These are phyloP conservation scores for Parastagonospora avenae DNA, from an alignment of 2,329 filamentous ascomycete species.

Conservation along the genomic window DNA sequence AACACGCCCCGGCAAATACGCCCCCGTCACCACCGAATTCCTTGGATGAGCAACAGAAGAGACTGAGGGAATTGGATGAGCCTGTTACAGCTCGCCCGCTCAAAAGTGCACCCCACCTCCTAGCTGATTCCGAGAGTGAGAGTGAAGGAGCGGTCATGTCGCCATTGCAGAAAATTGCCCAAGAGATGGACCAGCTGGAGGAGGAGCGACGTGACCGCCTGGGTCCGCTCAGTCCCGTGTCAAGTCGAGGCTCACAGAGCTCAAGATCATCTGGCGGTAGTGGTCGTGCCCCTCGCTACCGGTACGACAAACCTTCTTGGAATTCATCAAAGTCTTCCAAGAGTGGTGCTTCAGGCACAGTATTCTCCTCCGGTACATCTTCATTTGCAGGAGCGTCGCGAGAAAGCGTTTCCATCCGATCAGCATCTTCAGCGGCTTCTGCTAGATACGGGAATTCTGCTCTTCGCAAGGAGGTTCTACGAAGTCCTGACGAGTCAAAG, in stretches of 20 bases:
- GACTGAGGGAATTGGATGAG: conserved; percentile 40
- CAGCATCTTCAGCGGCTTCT: conserved; percentile 56
- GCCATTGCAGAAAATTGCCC: conserved; percentile 75
- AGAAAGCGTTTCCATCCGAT: conserved; percentile 64
- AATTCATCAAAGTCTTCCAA: conserved; percentile 33
- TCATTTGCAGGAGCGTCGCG: conserved; percentile 46
- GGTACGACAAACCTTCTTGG: conserved; percentile 51
- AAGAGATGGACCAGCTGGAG: conserved; percentile 69
- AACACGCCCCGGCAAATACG: conserved; percentile 78
- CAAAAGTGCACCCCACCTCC: conserved; percentile 35
- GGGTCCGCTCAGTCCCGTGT: conserved; percentile 70
- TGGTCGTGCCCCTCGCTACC: conserved; percentile 51
- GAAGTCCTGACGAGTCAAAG: conserved; percentile 73
- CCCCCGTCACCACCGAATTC: conserved; percentile 84
- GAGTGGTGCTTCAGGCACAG: conserved; percentile 62
- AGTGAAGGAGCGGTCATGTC: conserved; percentile 67
- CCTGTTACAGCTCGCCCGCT: conserved; percentile 37
- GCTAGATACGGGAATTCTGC: conserved; percentile 64
- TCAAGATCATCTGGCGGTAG: conserved; percentile 59
- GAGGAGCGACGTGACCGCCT: conserved; percentile 65
- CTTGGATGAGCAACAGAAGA: conserved; percentile 71
- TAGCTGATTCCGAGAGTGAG: conserved; percentile 67
- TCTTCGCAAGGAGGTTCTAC: conserved; percentile 78
- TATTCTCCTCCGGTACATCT: conserved; percentile 70
- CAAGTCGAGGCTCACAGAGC: conserved; percentile 66